Base-by-base conservation (phyloP, 352 stramenopile genomes). In the Phytophthora sansomeana region DNA sequence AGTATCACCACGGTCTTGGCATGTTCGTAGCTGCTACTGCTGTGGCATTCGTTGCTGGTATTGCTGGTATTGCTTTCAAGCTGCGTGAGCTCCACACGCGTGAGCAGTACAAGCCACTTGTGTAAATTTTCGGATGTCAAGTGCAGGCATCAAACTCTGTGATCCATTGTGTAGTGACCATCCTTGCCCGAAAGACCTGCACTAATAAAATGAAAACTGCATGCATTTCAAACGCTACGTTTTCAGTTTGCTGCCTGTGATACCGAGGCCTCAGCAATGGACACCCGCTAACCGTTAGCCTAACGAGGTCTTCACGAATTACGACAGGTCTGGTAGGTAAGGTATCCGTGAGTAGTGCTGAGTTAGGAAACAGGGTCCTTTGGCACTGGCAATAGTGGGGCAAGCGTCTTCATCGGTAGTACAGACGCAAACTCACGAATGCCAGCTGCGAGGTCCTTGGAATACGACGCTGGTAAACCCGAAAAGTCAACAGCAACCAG, bases 81-180 rank as follows among this genome's bases (percentile, higher is more conserved):
- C 7, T 67, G 1, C 38, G 33, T 10, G 41, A 66, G 8, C 56
- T 17, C 11, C 49, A 44, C 1, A 41, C 14, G 14, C 56, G 48
- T 2, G 26, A 67, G 26, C 41, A 67, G 21, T 71, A 71, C 38
- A 19, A 33, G 6, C 56, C 47, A 11, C 47, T 71, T 11, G 47
- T 54, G 36, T 70, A 8, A 43, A 14, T 13, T 6, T 16, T 42
- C 9, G n/a, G 38, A 11, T 43, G 9, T n/a, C 11, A 43, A n/a
- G 36, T n/a, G 14, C 3, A 19, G 36, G 14, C 36, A 24, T 43
- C 21, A 3, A 24, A 43, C 7, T 21, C 38, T 11, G 38, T 21
- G n/a, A 21, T 43, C 21, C 21, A 24, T 24, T 24, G 21, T 24
- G 21, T 3, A 24, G 21, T 24, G 11, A 6, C 2, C 35, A 42